Evolutionary conservation across 345 rosid genomes (phyloP).

Genomic region (Zanthoxylum bungeanum): DNA sequence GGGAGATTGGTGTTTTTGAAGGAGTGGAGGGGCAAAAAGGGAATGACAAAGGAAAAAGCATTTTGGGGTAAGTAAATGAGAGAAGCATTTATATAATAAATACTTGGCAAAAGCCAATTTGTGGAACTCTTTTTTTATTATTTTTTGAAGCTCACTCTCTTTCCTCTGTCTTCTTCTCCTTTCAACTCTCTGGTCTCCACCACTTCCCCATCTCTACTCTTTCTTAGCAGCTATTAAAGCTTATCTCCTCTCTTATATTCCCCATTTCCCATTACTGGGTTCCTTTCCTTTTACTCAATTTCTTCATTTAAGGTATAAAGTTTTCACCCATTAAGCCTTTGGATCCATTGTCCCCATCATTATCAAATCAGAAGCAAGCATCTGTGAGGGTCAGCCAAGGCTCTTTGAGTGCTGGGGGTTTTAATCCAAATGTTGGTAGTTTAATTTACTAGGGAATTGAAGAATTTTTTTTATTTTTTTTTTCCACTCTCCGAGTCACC

Average conservation of each 20-base stretch:
- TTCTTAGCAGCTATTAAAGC: neutral
- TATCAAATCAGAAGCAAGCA: neutral
- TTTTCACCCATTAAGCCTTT: neutral
- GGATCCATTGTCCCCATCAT: slow-evolving; percentile 3
- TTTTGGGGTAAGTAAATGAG: neutral
- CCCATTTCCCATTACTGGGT: slow-evolving; percentile 12
- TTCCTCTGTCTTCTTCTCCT: neutral
- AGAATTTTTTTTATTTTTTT: neutral
- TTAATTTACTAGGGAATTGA: neutral
- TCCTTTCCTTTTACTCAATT: neutral
- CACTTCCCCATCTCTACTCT: neutral
- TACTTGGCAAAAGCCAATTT: neutral
- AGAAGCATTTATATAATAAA: neutral
- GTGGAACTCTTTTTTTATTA: neutral
- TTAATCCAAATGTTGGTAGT: slow-evolving; percentile 6
- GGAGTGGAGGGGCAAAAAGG: neutral
- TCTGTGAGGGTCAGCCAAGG: neutral
- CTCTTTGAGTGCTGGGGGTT: neutral
- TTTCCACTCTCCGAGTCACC: neutral
- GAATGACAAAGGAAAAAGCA: neutral
- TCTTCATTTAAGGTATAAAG: too few relatives aligned
- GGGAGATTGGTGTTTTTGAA: neutral
- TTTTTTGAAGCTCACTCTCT: too few relatives aligned
- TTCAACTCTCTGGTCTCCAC: neutral
- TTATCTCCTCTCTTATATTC: neutral